Conservation (phyloP, 2,329 filamentous ascomycete species). For the Mycocentrospora acerina region DNA sequence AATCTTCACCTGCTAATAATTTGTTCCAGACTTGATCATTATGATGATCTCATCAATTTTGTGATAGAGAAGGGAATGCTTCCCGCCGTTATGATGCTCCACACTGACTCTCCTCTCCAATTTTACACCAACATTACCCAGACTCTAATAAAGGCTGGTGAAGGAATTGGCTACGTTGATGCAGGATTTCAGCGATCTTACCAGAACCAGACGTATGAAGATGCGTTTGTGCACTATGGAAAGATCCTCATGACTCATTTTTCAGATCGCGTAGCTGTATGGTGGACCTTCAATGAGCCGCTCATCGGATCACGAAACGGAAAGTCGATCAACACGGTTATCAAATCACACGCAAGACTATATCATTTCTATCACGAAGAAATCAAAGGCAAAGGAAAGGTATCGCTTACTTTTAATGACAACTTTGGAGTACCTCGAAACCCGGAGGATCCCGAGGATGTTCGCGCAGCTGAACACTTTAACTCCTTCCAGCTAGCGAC, state of each 20-base stretch:
- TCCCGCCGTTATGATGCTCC: constrained; percentile 52
- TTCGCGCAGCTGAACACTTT: constrained; percentile 51
- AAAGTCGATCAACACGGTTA: constrained; percentile 37
- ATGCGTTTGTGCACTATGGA: constrained; percentile 57
- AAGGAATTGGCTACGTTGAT: constrained; percentile 28
- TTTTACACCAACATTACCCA: constrained; percentile 44
- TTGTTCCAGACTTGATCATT: constrained; percentile 48
- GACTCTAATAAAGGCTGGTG: constrained; percentile 18
- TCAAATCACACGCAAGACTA: constrained; percentile 52
- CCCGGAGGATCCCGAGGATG: constrained; percentile 44
- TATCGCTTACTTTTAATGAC: constrained; percentile 53
- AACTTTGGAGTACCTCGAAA: constrained; percentile 42
- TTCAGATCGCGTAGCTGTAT: constrained; percentile 54
- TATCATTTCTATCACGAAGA: constrained; percentile 58
- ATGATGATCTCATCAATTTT: constrained; percentile 56
- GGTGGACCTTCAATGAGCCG: constrained; percentile 59
- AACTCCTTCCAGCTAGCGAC: constrained; percentile 46
- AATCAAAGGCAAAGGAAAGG: constrained; percentile 52
- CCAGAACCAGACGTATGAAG: constrained; percentile 50
- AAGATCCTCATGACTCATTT: constrained; percentile 56
- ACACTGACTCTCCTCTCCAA: constrained; percentile 52
- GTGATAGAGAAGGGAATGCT: constrained; percentile 53
- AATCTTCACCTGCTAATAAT: background rate
- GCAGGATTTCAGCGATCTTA: constrained; percentile 41
- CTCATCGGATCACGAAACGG: constrained; percentile 47